Evolutionary conservation across 768 basidiomycete genomes (phyloP), one percentile per base, ranked within the genome.

Genomic region (Trametes cingulata): DNA sequence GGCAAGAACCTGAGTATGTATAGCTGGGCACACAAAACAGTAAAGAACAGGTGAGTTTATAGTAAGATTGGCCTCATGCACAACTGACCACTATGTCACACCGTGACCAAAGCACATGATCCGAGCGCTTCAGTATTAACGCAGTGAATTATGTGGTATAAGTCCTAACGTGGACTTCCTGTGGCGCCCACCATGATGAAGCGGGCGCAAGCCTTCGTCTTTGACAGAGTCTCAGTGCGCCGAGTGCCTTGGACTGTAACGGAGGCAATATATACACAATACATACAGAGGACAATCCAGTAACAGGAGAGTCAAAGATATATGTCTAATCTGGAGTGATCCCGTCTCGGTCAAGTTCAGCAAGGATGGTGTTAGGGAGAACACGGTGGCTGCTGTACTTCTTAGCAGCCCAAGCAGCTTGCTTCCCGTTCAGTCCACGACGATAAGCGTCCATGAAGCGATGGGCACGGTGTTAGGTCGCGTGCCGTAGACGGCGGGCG

Each of bases 331-430:
- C n/a, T n/a, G n/a, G n/a, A 17, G 43, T 10, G 19, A 14, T 45
- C 8, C 3, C 6, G 24, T 6, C 14, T 6, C 43, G 19, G 20
- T 45, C 43, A 7, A 45, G 43, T 20, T 45, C 43, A 45, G 20
- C 43, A 7, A 45, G 43, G 19, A 45, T 42, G 52, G 60, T 1
- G 40, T 52, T 37, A 2, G 58, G 58, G 3, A 52, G 27, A 2
- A 47, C 43, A 10, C 51, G 35, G 22, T 59, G 58, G 51, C 58
- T 59, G 17, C 24, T 10, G 13, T 59, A 59, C 22, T 59, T 52
- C 42, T 58, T 58, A 19, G 49, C 50, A 9, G 57, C 57, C 57
- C 57, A 58, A 2, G 49, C 57, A 5, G 57, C 58, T 33, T 59
- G 50, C 19, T 14, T 52, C 3, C 51, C 58, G 37, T 45, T 25